These are phyloP conservation scores for Rhododendron williamsianum DNA, from an alignment of 148 eudicot genomes.

Conservation along the genomic window DNA sequence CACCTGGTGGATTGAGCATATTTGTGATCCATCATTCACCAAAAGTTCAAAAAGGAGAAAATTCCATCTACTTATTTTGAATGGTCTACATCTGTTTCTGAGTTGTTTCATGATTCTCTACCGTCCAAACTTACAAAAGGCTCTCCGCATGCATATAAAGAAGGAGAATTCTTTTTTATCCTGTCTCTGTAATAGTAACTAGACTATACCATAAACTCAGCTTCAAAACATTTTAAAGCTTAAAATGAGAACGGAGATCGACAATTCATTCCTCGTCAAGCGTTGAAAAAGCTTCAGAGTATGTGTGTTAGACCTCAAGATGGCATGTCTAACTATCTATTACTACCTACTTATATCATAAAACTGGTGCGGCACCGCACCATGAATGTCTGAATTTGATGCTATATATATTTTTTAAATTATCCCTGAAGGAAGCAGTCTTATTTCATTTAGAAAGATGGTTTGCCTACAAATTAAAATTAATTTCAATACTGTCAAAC, in stretches of 20 bases:
- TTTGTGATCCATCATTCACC: not conserved
- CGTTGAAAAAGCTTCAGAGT: no score
- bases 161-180: not conserved
- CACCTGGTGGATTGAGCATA: not conserved
- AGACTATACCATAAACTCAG: not conserved
- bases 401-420: no score
- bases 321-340: no score
- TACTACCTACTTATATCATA: no score
- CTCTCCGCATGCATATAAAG: not conserved
- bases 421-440: not conserved
- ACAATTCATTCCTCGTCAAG: no score
- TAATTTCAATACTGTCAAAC: not conserved
- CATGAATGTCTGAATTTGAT: no score
- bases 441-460: not conserved
- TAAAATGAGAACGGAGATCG: not conserved
- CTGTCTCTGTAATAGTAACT: not conserved
- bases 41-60: conserved; percentile 3
- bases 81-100: not conserved
- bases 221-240: not conserved
- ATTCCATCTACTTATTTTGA: not conserved
- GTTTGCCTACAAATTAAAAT: not conserved
- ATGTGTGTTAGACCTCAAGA: no score
- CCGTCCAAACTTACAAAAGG: not conserved
- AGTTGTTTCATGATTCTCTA: not conserved
- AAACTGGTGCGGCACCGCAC: no score